Conservation (phyloP, 805 yeast species). For the Grigorovia yakushimaensis region DNA sequence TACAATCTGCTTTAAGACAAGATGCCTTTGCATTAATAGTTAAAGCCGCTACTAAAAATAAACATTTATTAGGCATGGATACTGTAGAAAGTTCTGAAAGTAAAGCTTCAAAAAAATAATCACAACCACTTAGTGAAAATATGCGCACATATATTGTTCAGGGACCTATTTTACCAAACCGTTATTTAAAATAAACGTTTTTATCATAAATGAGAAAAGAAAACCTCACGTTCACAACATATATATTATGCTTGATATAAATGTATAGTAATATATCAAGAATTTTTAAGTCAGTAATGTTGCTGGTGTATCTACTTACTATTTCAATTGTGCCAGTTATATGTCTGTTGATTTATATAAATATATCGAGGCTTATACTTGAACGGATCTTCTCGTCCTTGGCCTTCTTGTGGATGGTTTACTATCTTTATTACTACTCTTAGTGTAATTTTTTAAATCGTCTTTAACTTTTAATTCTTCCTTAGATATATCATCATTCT, state of each 20-base stretch:
- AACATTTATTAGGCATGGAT: constrained; percentile 29
- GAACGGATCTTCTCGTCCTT: neutral
- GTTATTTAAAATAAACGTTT: too few species aligned
- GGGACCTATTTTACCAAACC: too few species aligned
- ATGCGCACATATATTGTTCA: too few species aligned
- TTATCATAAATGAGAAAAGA: too few species aligned
- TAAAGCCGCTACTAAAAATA: constrained; percentile 53
- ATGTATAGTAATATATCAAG: too few species aligned
- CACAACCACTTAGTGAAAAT: neutral
- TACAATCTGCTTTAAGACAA: constrained; percentile 37
- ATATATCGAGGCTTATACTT: too few species aligned
- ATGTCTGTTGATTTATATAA: too few species aligned
- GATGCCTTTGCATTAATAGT: constrained; percentile 63
- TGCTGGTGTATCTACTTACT: too few species aligned
- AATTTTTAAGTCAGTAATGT: too few species aligned
- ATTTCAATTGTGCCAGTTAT: too few species aligned
- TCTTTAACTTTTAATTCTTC: neutral
- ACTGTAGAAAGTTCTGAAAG: neutral
- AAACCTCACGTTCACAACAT: too few species aligned
- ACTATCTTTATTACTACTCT: neutral
- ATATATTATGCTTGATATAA: too few species aligned
- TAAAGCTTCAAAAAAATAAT: neutral
- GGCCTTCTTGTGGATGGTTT: neutral
- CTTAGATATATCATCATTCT: neutral
- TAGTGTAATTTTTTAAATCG: neutral